Evolutionary conservation across 108 stramenopile species (phyloP).

Genomic region (Nannochloropsis granulata): DNA sequence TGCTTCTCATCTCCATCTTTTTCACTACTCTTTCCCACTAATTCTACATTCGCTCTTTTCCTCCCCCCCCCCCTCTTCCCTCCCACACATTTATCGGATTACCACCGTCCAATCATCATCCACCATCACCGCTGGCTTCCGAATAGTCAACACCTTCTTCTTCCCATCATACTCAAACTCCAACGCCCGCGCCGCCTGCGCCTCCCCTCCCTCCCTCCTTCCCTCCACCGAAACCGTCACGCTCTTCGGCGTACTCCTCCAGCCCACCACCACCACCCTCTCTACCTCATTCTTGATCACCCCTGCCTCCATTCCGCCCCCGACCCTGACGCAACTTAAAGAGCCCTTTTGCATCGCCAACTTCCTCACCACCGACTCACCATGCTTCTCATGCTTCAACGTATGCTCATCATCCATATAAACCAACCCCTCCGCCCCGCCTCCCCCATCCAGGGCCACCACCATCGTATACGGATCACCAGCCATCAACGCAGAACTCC

Average conservation of each 20-base stretch:
- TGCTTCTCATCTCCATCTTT: not conserved
- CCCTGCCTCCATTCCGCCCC: slow-evolving; percentile 1
- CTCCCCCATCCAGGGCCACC: slow-evolving; percentile 57
- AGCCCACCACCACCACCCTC: slow-evolving; percentile 30
- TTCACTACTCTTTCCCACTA: not conserved
- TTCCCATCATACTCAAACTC: slow-evolving; percentile 18
- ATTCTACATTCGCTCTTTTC: not conserved
- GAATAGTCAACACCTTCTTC: slow-evolving; percentile 12
- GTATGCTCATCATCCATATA: slow-evolving; percentile 95
- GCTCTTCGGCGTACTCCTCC: not conserved
- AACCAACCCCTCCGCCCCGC: slow-evolving; percentile 55
- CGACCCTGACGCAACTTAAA: not conserved
- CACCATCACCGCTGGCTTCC: slow-evolving; percentile 29
- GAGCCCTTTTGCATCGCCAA: slow-evolving; percentile 17
- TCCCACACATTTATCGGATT: not conserved
- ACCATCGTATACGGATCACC: slow-evolving; percentile 91
- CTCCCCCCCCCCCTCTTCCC: not conserved
- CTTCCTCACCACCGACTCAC: not conserved
- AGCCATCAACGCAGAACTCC: slow-evolving; percentile 67
- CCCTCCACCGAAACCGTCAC: not conserved
- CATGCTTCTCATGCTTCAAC: slow-evolving; percentile 41
- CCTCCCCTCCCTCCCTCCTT: not conserved
- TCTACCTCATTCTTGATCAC: slow-evolving; percentile 8
- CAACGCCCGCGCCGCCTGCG: not conserved
- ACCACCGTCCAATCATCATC: slow-evolving; percentile 19